These are phyloP conservation scores for Cyberlindnera veronae DNA, from an alignment of 805 yeast species.

Conservation along the genomic window DNA sequence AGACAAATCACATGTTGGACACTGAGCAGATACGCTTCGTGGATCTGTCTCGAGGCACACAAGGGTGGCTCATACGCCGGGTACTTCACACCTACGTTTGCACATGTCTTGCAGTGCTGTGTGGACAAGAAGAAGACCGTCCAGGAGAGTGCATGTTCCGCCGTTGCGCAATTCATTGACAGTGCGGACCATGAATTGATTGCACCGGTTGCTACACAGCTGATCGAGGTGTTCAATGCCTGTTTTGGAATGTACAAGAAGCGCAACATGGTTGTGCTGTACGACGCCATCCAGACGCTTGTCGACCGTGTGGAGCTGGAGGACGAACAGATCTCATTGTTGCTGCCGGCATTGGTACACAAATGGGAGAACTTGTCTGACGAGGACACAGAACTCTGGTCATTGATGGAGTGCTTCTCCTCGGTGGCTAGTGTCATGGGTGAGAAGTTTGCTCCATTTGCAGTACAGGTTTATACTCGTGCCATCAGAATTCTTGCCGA, in stretches of 20 bases:
- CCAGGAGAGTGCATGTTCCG: conserved; percentile 92
- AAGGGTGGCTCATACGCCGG: conserved; percentile 58
- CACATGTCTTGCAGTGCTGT: conserved; percentile 69
- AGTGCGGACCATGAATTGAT: conserved; percentile 61
- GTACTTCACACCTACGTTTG: conserved; percentile 73
- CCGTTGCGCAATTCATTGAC: conserved; percentile 81
- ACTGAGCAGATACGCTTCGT: conserved; percentile 73
- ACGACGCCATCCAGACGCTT: conserved; percentile 88
- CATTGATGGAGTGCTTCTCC: conserved; percentile 88
- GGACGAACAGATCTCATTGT: conserved; percentile 51
- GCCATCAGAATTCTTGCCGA: conserved; percentile 65
- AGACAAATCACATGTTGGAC: conserved; percentile 97
- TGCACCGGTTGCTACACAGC: conserved; percentile 53
- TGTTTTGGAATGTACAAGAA: conserved; percentile 80
- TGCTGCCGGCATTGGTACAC: conserved; percentile 76
- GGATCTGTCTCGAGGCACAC: conserved; percentile 74
- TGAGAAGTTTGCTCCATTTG: conserved; percentile 82
- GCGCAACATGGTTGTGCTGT: conserved; percentile 74
- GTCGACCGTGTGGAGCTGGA: conserved; percentile 67
- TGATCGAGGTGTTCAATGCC: conserved; percentile 63
- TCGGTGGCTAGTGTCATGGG: conserved; percentile 87
- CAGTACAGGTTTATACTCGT: conserved; percentile 79
- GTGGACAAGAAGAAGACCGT: conserved; percentile 85
- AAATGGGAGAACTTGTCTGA: conserved; percentile 79
- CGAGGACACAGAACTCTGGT: conserved; percentile 84